Conservation (phyloP, 2,329 filamentous ascomycete species). For the Parascedosporium putredinis region DNA sequence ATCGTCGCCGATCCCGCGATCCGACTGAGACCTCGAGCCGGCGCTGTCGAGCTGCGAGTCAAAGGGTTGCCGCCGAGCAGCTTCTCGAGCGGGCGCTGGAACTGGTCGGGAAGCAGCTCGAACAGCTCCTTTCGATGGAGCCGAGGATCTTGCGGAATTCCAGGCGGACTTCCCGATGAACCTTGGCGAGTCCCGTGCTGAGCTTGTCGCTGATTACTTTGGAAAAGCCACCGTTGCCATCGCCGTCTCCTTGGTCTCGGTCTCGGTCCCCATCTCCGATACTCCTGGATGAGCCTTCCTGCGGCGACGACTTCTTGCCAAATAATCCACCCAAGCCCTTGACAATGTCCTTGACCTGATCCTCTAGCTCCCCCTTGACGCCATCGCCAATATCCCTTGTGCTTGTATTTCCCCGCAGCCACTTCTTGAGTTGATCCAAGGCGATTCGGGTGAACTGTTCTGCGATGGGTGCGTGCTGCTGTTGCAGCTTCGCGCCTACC, state of each 20-base stretch:
- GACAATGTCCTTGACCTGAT: conserved; percentile 32
- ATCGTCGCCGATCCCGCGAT: conserved; percentile 31
- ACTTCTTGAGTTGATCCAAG: conserved; percentile 34
- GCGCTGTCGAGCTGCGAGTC: conserved; percentile 31
- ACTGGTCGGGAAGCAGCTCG: conserved; percentile 30
- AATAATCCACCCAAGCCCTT: conserved; percentile 32
- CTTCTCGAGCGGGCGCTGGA: conserved; percentile 33
- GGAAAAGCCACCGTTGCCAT: conserved; percentile 27
- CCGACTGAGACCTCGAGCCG: conserved; percentile 16
- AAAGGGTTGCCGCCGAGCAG: conserved; percentile 36
- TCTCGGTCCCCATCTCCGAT: conserved; percentile 20
- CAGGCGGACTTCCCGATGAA: conserved; percentile 33
- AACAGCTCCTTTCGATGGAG: conserved; percentile 34
- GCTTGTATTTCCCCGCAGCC: conserved; percentile 31
- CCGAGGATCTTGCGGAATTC: conserved; percentile 35
- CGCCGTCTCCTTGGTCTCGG: conserved; percentile 15
- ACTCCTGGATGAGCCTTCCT: conserved; percentile 21
- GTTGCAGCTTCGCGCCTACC: conserved; percentile 27
- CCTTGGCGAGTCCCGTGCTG: conserved; percentile 30
- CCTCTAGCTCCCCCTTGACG: conserved; percentile 31
- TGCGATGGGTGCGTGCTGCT: conserved; percentile 32
- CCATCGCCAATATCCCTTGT: conserved; percentile 31
- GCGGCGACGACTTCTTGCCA: conserved; percentile 23
- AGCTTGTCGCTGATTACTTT: conserved; percentile 35
- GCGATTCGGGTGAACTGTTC: conserved; percentile 36